Conservation (phyloP, 345 rosid genomes). For the Noccaea bulbosa region DNA sequence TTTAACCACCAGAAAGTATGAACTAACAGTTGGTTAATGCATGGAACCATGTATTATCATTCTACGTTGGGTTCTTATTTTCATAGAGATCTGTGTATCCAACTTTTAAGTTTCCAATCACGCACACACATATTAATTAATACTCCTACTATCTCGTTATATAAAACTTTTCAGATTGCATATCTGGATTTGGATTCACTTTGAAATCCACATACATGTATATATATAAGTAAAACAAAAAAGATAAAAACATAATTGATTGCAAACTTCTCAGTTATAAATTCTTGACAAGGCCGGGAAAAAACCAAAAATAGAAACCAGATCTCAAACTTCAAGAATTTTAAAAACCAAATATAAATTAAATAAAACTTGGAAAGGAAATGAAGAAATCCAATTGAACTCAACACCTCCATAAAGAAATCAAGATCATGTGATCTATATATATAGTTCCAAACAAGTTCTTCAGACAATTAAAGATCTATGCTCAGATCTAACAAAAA, state of each 20-base stretch:
- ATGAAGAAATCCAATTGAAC: constrained; percentile 12
- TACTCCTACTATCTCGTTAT: neutral
- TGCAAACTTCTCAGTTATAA: constrained; percentile 7
- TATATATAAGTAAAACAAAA: neutral
- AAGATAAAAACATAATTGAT: neutral
- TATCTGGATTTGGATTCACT: constrained; percentile 15
- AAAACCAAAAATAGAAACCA: neutral
- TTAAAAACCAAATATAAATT: neutral
- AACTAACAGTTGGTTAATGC: constrained; percentile 44
- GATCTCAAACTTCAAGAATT: constrained; percentile 20
- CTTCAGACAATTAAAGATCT: constrained; percentile 14
- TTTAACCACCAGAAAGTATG: constrained; percentile 31
- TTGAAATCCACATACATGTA: neutral
- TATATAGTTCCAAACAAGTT: neutral
- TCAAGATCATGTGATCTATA: constrained; percentile 31
- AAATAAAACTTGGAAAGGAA: neutral
- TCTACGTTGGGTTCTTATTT: constrained; percentile 43
- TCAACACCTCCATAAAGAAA: constrained; percentile 1
- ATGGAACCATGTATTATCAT: constrained; percentile 41
- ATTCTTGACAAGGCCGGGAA: neutral
- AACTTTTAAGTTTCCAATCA: constrained; percentile 27
- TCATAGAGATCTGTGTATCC: constrained; percentile 41
- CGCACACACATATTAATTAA: constrained; percentile 9
- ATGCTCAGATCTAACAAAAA: constrained; percentile 31
- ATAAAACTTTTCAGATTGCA: constrained; percentile 21